phyloP scores from a whole-genome alignment of 1,284 basidiomycete species.

The Trichosporon sp. region DNA sequence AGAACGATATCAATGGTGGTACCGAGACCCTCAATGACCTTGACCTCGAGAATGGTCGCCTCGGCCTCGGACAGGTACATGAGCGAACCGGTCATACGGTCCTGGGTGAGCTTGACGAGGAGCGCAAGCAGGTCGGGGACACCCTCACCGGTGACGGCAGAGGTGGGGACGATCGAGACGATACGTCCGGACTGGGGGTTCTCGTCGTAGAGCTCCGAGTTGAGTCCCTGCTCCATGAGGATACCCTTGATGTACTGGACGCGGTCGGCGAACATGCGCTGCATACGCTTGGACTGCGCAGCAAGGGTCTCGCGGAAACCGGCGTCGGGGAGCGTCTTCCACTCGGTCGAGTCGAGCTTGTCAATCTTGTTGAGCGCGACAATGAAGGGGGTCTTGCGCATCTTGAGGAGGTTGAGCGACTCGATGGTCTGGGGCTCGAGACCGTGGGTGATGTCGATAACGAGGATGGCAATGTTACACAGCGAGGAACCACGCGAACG shows the following conservation, averaged over 20 bases:
- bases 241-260: conserved; percentile 82
- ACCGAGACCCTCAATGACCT: conserved; percentile 96
- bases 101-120: conserved; percentile 94
- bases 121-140: conserved; percentile 99
- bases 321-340: conserved; percentile 87
- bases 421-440: conserved; percentile 97
- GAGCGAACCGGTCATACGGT: conserved; percentile 93
- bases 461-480: conserved; percentile 98
- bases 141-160: conserved; percentile 97
- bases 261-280: conserved; percentile 92
- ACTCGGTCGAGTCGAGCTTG: conserved; percentile 64
- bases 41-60: conserved; percentile 99
- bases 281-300: conserved; percentile 78
- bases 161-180: conserved; percentile 96
- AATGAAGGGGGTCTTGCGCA: conserved; percentile 98
- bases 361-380: conserved; percentile 88
- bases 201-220: conserved; percentile 93
- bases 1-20: conserved; percentile 98
- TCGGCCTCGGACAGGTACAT: conserved; percentile 99
- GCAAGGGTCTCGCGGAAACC: conserved; percentile 89
- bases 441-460: conserved; percentile 99
- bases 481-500: conserved; percentile 94
- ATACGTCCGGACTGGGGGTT: conserved; percentile 95
- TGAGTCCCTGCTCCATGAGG: conserved; percentile 96
- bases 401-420: conserved; percentile 86